Evolutionary conservation across 345 rosid species (phyloP), one percentile per base, ranked within the genome.

Genomic region (Syzygium grande): DNA sequence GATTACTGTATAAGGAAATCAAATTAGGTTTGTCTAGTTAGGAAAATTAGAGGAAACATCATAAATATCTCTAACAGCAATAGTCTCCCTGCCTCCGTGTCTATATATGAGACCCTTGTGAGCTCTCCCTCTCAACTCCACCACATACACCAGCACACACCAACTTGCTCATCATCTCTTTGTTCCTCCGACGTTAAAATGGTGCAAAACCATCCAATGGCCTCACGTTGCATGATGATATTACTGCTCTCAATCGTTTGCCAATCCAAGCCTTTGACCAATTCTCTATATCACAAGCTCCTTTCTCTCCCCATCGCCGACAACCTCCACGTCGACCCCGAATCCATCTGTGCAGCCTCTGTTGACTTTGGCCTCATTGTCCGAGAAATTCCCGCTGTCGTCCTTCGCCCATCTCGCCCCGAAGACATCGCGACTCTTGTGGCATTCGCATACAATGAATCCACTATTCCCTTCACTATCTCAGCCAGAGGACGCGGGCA

Each of bases 401-500:
- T 92, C 53, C 89, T 92, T 15, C 58, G 51, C 55, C 93, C 95
- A 4, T 51, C 91, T 1, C 84, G 89, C 9, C 78, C 73, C 4
- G 78, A 90, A 17, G 93, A 93, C 59, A 84, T 93, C n/a, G 86
- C 29, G 19, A 86, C 51, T 38, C 80, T 92, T 14, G 52, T 93
- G 53, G 89, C 85, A 38, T 85, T 90, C 52, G 87, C 91, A 3
- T 88, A 86, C 87, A 38, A 54, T 21, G 87, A 56, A 84, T 23
- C 46, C 9, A n/a, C 92, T 9, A 19, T 73, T 38, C 30, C 9
- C 11, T 87, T 89, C 10, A 77, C 90, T 1, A 25, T 94, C 15
- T 88, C 95, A 5, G 94, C 94, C 10, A 90, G 91, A 52, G 94
- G 95, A 73, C 88, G 73, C 3, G 90, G 89, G 25, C 95, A 94